phyloP scores from a whole-genome alignment of 2,329 filamentous ascomycete species.

The Blumeria hordei region DNA sequence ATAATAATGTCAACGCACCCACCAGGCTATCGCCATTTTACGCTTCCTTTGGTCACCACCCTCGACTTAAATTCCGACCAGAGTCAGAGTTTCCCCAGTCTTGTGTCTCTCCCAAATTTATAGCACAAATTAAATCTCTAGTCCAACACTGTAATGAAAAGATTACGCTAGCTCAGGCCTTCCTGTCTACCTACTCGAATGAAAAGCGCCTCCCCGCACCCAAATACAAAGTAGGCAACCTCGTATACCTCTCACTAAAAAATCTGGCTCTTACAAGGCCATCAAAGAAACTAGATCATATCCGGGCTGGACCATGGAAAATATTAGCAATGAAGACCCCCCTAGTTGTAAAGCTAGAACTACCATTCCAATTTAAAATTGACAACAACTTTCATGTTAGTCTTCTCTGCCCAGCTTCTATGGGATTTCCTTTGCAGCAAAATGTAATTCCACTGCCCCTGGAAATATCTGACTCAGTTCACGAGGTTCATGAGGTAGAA shows the following conservation, averaged over 20 bases:
- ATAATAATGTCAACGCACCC: background rate
- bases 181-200: background rate
- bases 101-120: background rate
- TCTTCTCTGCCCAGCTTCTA: background rate
- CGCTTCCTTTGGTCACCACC: background rate
- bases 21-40: background rate
- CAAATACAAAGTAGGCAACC: too few species aligned
- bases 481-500: constrained; percentile 1
- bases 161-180: background rate
- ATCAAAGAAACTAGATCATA: too few species aligned
- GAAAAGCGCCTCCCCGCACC: too few species aligned
- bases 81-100: background rate
- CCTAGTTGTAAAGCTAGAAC: too few species aligned
- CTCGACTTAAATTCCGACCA: background rate
- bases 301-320: too few species aligned
- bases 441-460: background rate
- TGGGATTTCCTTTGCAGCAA: background rate
- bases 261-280: too few species aligned
- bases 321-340: too few species aligned
- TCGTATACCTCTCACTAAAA: too few species aligned
- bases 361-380: too few species aligned
- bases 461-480: background rate
- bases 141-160: background rate
- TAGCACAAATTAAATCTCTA: background rate
- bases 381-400: too few species aligned